Conservation (phyloP, 2,329 filamentous ascomycete genomes). For the Ascochyta koolunga region DNA sequence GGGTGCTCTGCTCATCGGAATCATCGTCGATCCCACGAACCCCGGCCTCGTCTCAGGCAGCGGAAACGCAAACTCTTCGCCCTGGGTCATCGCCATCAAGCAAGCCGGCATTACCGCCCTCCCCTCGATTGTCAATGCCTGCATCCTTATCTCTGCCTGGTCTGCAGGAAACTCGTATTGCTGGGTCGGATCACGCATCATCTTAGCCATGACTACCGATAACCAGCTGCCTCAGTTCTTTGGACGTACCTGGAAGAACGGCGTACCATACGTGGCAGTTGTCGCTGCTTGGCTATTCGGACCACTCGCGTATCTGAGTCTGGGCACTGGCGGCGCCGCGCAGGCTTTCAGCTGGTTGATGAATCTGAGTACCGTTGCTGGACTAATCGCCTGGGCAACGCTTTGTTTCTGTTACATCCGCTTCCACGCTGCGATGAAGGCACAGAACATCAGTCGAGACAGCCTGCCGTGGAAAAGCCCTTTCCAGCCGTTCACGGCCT, state of each 20-base stretch:
- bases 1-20: slow-evolving; percentile 60
- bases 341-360: slow-evolving; percentile 73
- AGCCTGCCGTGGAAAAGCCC: slow-evolving; percentile 70
- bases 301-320: slow-evolving; percentile 70
- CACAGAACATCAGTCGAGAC: slow-evolving; percentile 63
- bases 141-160: slow-evolving; percentile 35
- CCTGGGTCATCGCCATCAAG: slow-evolving; percentile 60
- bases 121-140: slow-evolving; percentile 32
- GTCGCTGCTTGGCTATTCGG: slow-evolving; percentile 62
- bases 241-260: slow-evolving; percentile 57
- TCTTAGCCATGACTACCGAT: slow-evolving; percentile 32
- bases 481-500: slow-evolving; percentile 73
- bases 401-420: slow-evolving; percentile 71
- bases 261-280: slow-evolving; percentile 72
- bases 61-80: slow-evolving; percentile 51
- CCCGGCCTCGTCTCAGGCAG: slow-evolving; percentile 38
- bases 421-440: slow-evolving; percentile 70
- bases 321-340: slow-evolving; percentile 67
- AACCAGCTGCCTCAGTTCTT: slow-evolving; percentile 33
- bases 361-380: slow-evolving; percentile 71
- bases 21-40: slow-evolving; percentile 61
- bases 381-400: slow-evolving; percentile 51
- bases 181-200: slow-evolving; percentile 32
- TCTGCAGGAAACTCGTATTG: slow-evolving; percentile 35
- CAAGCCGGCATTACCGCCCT: slow-evolving; percentile 52